Evolutionary conservation across 2,329 filamentous ascomycete genomes (phyloP).

Genomic region (Penicillium griseofulvum): DNA sequence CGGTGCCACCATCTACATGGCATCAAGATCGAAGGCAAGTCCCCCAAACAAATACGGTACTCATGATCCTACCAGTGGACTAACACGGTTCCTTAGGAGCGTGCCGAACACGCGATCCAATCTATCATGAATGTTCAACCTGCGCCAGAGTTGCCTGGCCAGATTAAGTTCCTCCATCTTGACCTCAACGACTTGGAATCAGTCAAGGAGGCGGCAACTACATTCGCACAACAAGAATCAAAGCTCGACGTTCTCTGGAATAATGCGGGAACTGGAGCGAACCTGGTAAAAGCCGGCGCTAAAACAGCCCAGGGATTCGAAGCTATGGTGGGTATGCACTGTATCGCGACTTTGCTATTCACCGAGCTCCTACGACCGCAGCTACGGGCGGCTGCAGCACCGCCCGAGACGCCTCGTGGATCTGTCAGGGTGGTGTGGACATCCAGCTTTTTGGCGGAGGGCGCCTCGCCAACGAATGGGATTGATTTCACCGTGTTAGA

Average conservation of each 20-base stretch:
- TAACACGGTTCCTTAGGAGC: constrained; percentile 29
- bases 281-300: constrained; percentile 32
- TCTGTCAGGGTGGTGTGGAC: constrained; percentile 39
- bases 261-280: constrained; percentile 39
- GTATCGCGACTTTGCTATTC: constrained; percentile 42
- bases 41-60: not conserved
- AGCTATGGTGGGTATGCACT: constrained; percentile 42
- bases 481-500: constrained; percentile 7
- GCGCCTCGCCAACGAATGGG: constrained; percentile 8
- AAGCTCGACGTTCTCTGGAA: constrained; percentile 44
- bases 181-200: constrained; percentile 38
- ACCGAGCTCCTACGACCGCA: constrained; percentile 39
- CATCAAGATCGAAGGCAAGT: constrained; percentile 42
- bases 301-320: constrained; percentile 36
- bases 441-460: constrained; percentile 14
- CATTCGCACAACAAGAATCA: constrained; percentile 35
- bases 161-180: constrained; percentile 42
- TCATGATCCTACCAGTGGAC: not conserved
- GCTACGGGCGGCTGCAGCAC: constrained; percentile 31
- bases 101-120: constrained; percentile 47
- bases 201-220: constrained; percentile 27
- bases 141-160: not conserved
- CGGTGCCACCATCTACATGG: constrained; percentile 57
- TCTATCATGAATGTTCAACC: constrained; percentile 35
- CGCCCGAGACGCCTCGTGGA: constrained; percentile 9